Base-by-base conservation (phyloP, 2,329 filamentous ascomycete genomes). In the Rutstroemia sydowiana region DNA sequence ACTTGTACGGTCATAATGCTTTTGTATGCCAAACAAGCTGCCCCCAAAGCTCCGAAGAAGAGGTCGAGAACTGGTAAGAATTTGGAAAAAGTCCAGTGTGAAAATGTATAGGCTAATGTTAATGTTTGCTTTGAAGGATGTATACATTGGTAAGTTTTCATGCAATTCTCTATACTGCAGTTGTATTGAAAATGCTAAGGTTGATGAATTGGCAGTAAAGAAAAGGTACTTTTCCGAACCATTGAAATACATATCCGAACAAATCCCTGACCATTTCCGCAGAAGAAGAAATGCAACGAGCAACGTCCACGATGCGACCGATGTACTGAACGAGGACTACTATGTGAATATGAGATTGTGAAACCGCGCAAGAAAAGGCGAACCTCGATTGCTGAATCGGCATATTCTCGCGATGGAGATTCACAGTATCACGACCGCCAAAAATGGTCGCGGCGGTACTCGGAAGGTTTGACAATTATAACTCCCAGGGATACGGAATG, bases 11-110 rank as follows among this genome's bases (percentile, higher is more conserved):
- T 18, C 37, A 40, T 40, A 44, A 81, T 82, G 79, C 67, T 82
- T 59, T 66, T 82, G 41, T 82, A 80, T 62, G 79, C 77, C n/a
- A 74, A 71, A 65, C 66, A 75, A 45, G 78, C 78, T 53, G 66
- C 73, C 43, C 76, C 78, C n/a, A 82, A 80, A 66, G 69, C 72
- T 41, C 78, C 78, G 30, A 82, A 81, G 67, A 74, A 70, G 61
- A 73, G 79, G 51, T 82, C 79, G n/a, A 72, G 78, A 69, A 74
- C 76, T 64, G 77, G 77, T 81, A 67, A 69, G 75, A 40, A 28
- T 18, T 45, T n/a, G n/a, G n/a, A n/a, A n/a, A n/a, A n/a, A n/a
- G n/a, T n/a, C n/a, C n/a, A n/a, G n/a, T n/a, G n/a, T n/a, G n/a
- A n/a, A n/a, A n/a, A n/a, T n/a, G n/a, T n/a, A 32, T 26, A 40